Evolutionary conservation across 2,329 filamentous ascomycete genomes (phyloP).

Genomic region (Talaromyces rugulosus): DNA sequence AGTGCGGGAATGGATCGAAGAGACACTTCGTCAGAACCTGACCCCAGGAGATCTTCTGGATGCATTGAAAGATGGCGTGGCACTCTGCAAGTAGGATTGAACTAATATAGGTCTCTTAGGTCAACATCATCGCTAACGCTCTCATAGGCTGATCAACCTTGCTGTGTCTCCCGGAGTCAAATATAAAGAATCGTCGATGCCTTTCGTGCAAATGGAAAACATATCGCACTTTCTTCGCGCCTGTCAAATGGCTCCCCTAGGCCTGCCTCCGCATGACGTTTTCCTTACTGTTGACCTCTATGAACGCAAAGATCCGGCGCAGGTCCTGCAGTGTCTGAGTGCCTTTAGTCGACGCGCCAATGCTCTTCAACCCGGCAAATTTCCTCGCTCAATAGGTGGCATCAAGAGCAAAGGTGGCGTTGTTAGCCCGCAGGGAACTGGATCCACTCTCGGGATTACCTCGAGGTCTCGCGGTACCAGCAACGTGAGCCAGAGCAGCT

Average conservation of each 20-base stretch:
- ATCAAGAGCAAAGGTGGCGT: conserved; percentile 58
- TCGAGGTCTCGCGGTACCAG: conserved; percentile 10
- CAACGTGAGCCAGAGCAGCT: conserved; percentile 37
- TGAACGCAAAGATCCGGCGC: conserved; percentile 91
- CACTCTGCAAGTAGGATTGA: conserved; percentile 74
- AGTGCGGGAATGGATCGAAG: conserved; percentile 80
- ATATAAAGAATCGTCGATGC: conserved; percentile 91
- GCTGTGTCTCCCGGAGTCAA: conserved; percentile 73
- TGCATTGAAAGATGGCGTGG: conserved; percentile 82
- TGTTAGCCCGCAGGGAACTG: conserved; percentile 65
- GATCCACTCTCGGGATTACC: conserved; percentile 24
- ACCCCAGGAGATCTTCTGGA: conserved; percentile 74
- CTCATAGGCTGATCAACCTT: conserved; percentile 73
- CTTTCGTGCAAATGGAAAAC: conserved; percentile 99
- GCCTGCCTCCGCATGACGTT: conserved; percentile 86
- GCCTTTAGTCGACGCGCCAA: conserved; percentile 89
- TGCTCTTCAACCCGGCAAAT: conserved; percentile 65
- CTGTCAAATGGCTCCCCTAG: conserved; percentile 79
- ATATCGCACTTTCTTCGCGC: conserved; percentile 92
- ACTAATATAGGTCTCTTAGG: background rate
- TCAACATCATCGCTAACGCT: background rate
- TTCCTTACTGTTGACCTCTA: conserved; percentile 97
- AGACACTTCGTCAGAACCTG: conserved; percentile 68
- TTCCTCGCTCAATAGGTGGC: conserved; percentile 68
- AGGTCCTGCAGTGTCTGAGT: conserved; percentile 87